Percentiles rank a stretch among this genome's conserved stretches.
These are phyloP conservation scores for Penstemon newberryi DNA, from an alignment of 257 asterid species.

Conservation along the genomic window DNA sequence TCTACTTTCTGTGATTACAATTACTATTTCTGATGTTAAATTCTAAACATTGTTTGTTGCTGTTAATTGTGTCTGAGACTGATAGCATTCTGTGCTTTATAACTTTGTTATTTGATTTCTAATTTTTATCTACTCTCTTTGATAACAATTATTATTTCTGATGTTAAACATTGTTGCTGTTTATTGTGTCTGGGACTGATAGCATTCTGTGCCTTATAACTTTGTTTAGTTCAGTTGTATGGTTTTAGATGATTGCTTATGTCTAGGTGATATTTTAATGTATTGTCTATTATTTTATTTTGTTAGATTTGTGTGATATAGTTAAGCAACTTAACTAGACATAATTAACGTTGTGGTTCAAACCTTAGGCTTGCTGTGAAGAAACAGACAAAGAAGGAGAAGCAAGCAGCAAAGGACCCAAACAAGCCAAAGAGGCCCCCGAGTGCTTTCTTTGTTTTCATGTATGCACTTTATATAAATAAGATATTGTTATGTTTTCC, in stretches of 20 bases:
- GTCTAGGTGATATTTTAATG: not conserved
- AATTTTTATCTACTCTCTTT: too few relatives aligned
- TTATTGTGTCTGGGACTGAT: not conserved
- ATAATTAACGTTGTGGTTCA: constrained; percentile 2
- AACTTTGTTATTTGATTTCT: too few relatives aligned
- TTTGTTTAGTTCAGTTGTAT: not conserved
- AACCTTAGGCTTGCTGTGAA: constrained; percentile 52
- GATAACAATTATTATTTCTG: too few relatives aligned
- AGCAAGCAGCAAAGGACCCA: constrained; percentile 62
- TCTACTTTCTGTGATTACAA: too few relatives aligned
- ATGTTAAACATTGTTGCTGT: not conserved
- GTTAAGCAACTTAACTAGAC: too few relatives aligned
- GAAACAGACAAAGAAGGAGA: constrained; percentile 49
- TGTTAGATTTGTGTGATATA: not conserved
- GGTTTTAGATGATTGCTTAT: too few relatives aligned
- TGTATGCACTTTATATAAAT: constrained; percentile 36
- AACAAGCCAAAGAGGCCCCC: constrained; percentile 78
- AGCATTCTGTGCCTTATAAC: too few relatives aligned
- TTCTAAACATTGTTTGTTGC: too few relatives aligned
- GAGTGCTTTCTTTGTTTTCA: constrained; percentile 71
- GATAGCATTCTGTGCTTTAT: not conserved
- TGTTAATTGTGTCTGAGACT: not conserved
- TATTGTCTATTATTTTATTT: not conserved
- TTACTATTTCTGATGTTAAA: not conserved
- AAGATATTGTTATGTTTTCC: not conserved